A percentile compares a stretch with the other conserved stretches of the same genome.
phyloP scores from a whole-genome alignment of 2,329 filamentous ascomycete genomes.

The Epichloe sylvatica region DNA sequence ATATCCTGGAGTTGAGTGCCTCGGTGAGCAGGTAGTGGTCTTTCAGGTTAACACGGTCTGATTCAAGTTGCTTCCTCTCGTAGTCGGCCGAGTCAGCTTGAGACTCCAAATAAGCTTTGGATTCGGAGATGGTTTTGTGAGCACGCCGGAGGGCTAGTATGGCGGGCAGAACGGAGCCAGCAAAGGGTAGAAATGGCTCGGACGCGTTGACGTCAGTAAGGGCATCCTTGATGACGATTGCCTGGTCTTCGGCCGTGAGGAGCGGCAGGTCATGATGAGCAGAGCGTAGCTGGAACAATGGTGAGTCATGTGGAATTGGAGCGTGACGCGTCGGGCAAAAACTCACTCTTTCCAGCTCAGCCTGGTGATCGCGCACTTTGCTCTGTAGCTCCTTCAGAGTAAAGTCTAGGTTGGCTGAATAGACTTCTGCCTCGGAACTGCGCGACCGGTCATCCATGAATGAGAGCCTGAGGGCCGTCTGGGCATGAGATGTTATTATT shows the following conservation, averaged over 20 bases:
- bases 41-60: constrained; percentile 34
- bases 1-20: constrained; percentile 43
- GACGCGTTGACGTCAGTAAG: constrained; percentile 49
- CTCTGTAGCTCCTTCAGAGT: constrained; percentile 54
- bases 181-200: constrained; percentile 51
- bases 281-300: constrained; percentile 15
- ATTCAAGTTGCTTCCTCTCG: constrained; percentile 33
- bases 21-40: constrained; percentile 43
- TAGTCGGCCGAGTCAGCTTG: constrained; percentile 29
- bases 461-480: neutral
- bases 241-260: constrained; percentile 18
- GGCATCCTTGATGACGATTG: constrained; percentile 43
- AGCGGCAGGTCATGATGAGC: constrained; percentile 9
- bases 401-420: constrained; percentile 43
- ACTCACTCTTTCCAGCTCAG: constrained; percentile 32
- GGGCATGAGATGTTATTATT: neutral
- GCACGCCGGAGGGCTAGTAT: constrained; percentile 58
- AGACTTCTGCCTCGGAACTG: constrained; percentile 14
- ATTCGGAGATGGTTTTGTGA: constrained; percentile 49
- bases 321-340: neutral
- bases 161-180: constrained; percentile 55
- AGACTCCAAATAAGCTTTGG: constrained; percentile 41
- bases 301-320: neutral
- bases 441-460: constrained; percentile 13
- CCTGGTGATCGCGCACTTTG: constrained; percentile 40